These are phyloP conservation scores for Porcisia hertigi DNA, from an alignment of 208 protist genomes.

Conservation along the genomic window DNA sequence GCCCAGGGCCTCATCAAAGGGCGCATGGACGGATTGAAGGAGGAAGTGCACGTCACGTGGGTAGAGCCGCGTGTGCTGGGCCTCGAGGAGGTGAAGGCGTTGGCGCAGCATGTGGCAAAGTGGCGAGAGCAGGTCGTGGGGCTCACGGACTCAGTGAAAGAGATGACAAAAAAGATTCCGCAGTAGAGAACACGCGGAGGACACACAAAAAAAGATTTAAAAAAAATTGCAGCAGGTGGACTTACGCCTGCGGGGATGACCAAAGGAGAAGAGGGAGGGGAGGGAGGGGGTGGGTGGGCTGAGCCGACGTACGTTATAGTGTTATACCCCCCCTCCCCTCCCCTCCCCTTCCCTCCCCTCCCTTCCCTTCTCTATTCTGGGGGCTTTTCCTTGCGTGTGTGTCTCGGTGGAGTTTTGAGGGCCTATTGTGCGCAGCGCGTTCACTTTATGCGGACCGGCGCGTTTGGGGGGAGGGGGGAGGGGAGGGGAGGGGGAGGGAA, in stretches of 20 bases:
- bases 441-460: too few relatives aligned
- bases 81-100: slow-evolving; percentile 69
- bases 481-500: too few relatives aligned
- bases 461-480: too few relatives aligned
- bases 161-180: slow-evolving; percentile 39
- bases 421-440: too few relatives aligned
- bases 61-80: slow-evolving; percentile 89
- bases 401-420: not conserved
- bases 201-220: not conserved
- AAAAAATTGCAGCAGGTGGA: not conserved
- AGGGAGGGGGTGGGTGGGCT: not conserved
- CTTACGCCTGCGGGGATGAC: not conserved
- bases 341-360: not conserved
- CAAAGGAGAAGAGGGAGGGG: not conserved
- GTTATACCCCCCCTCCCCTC: not conserved
- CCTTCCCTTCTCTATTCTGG: not conserved
- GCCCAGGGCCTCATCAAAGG: slow-evolving; percentile 94
- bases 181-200: slow-evolving; percentile 15
- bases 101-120: slow-evolving; percentile 63
- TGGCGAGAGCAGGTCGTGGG: slow-evolving; percentile 74
- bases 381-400: not conserved
- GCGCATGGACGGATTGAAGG: slow-evolving; percentile 90
- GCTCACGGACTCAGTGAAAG: slow-evolving; percentile 46
- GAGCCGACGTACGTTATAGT: too few relatives aligned
- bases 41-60: slow-evolving; percentile 86